Base-by-base conservation (phyloP, 2,329 filamentous ascomycete species). In the Fusarium subtropicale region DNA sequence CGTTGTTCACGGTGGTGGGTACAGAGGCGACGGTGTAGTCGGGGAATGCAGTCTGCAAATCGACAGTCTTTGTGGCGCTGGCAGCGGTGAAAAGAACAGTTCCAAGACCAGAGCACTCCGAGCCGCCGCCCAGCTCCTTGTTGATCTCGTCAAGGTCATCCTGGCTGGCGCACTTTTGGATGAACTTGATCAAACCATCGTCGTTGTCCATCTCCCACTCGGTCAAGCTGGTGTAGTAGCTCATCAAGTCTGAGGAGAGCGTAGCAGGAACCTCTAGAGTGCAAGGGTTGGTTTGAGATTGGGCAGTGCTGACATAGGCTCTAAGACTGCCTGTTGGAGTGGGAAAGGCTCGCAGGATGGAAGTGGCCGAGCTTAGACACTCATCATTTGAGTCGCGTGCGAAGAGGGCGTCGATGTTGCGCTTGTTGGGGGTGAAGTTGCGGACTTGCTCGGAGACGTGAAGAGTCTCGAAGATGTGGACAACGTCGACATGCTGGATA, bases 401-500 rank as follows among this genome's bases (percentile, higher is more conserved):
- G 15, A 65, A 65, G 42, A 65, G 47, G 9, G 60, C 62, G 5
- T 60, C 50, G 28, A 59, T 12, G 20, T n/a, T 31, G 50, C 62
- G 66, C 67, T 69, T 70, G 46, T 70, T 63, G 36, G 58, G 57
- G 0, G 45, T 60, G 22, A 64, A 56, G 30, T 33, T 52, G 57
- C 57, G 39, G 3, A 56, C 51, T n/a, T 69, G 62, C 16, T 55
- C 34, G 28, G 38, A 44, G 33, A 68, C 50, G 20, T 70, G 59
- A 11, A 70, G 66, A 22, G 54, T 55, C 57, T 69, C 47, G 12
- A 70, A 30, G 57, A 68, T 50, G 54, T 68, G 66, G 16, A 69
- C 54, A 16, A 69, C 66, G 1, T 69, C 57, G 18, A 69, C 63
- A 0, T 26, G 45, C 30, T 60, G 18, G 31, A 70, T 51, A 5